phyloP scores from a whole-genome alignment of 768 basidiomycete species.

The Lyophyllum semitale region DNA sequence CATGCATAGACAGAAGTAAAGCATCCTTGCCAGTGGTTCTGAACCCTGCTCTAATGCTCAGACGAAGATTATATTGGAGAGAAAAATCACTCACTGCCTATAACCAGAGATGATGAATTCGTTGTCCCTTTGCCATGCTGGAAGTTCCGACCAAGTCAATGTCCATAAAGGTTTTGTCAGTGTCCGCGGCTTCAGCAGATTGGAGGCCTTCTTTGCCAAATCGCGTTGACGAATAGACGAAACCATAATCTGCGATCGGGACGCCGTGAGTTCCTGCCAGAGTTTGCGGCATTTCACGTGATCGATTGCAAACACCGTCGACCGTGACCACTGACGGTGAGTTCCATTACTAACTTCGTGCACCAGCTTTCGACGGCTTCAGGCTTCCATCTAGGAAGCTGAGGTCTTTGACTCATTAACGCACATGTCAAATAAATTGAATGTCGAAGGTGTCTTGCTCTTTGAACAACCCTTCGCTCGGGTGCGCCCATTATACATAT shows the following conservation, averaged over 20 bases:
- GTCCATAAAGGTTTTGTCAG: conserved; percentile 21
- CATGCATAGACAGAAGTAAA: conserved; percentile 66
- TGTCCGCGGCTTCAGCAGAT: background rate
- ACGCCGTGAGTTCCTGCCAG: background rate
- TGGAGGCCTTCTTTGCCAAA: background rate
- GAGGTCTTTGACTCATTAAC: background rate
- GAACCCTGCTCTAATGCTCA: conserved; percentile 41
- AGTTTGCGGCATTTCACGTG: conserved; percentile 8
- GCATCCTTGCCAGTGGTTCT: conserved; percentile 65
- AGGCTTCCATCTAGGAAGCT: background rate
- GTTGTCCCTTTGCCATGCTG: conserved; percentile 74
- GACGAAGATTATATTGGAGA: conserved; percentile 7
- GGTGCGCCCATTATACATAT: conserved; percentile 38
- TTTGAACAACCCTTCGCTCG: conserved; percentile 85
- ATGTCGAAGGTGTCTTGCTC: conserved; percentile 72
- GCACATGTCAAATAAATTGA: conserved; percentile 55
- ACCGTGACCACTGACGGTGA: no score
- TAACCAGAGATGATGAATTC: conserved; percentile 74
- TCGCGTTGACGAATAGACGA: background rate
- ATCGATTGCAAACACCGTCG: background rate
- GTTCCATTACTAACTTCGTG: background rate
- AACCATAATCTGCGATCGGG: background rate
- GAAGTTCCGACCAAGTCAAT: conserved; percentile 57
- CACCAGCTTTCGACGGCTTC: background rate
- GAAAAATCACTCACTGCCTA: conserved; percentile 49